Evolutionary conservation across 306 rosid species (phyloP).

Genomic region (Castanea crenata): DNA sequence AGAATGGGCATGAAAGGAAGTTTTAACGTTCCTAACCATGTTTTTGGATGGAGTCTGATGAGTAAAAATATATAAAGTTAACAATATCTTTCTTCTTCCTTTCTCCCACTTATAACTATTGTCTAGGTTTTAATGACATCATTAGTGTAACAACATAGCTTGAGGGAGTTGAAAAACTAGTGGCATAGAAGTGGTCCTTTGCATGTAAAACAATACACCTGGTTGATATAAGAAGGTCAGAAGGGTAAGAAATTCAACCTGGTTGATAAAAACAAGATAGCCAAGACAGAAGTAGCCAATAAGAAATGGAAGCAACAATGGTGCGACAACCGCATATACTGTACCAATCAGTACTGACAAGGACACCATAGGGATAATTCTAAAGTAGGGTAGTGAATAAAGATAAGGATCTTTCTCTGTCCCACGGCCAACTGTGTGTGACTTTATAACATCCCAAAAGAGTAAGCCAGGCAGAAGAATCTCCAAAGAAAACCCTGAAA

Average conservation of each 20-base stretch:
- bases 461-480: slow-evolving; percentile 83
- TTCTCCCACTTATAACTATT: neutral
- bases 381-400: slow-evolving; percentile 67
- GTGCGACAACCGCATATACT: slow-evolving; percentile 85
- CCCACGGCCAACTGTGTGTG: slow-evolving; percentile 33
- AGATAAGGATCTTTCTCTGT: slow-evolving; percentile 59
- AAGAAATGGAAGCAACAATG: slow-evolving; percentile 79
- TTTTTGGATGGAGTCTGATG: neutral
- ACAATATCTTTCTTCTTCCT: neutral
- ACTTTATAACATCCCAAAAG: slow-evolving; percentile 55
- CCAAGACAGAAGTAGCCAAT: slow-evolving; percentile 87
- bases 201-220: slow-evolving; percentile 24
- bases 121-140: neutral
- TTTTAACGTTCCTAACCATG: neutral
- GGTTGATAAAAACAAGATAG: slow-evolving; percentile 68
- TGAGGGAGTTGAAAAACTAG: neutral
- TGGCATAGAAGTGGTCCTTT: neutral
- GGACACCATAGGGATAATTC: slow-evolving; percentile 70
- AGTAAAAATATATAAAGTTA: neutral
- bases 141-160: neutral
- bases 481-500: slow-evolving; percentile 91
- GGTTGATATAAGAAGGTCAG: slow-evolving; percentile 8
- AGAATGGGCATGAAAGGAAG: neutral
- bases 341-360: slow-evolving; percentile 75
- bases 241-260: slow-evolving; percentile 24